These are phyloP conservation scores for Trypethelium eluteriae DNA, from an alignment of 495 filamentous ascomycete species.

Conservation along the genomic window DNA sequence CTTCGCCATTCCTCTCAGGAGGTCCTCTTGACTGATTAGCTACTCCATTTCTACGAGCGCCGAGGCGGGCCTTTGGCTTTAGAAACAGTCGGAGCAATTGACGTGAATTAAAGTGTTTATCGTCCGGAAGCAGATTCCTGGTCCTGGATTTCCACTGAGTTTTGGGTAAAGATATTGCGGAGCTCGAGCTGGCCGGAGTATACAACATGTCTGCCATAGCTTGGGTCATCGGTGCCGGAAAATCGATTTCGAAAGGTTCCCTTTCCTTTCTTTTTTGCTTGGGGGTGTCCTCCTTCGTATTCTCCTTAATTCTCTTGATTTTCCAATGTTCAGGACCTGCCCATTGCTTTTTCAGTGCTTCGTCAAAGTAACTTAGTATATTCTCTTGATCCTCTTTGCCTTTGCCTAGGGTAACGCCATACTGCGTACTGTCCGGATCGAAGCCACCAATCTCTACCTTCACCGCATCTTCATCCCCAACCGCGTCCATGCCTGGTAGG, in stretches of 20 bases:
- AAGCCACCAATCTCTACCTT: conserved; percentile 49
- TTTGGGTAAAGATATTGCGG: conserved; percentile 76
- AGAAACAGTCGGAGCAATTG: conserved; percentile 84
- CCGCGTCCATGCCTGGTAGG: conserved; percentile 41
- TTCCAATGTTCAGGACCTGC: conserved; percentile 98
- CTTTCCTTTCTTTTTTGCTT: conserved; percentile 72
- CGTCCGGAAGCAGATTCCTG: conserved; percentile 87
- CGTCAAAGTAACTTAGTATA: conserved; percentile 94
- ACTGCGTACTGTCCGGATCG: conserved; percentile 53
- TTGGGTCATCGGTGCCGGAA: conserved; percentile 61
- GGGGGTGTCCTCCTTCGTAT: conserved; percentile 50
- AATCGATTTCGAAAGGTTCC: conserved; percentile 92
- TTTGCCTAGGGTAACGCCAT: conserved; percentile 64
- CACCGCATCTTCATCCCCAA: conserved; percentile 45
- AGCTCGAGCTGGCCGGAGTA: conserved; percentile 71
- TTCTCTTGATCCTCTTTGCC: conserved; percentile 66
- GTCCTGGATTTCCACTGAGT: conserved; percentile 92
- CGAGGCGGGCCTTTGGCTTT: conserved; percentile 80
- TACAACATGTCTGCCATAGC: conserved; percentile 72
- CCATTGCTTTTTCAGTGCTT: conserved; percentile 93
- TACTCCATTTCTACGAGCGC: conserved; percentile 44
- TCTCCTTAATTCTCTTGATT: conserved; percentile 86
- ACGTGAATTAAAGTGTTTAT: conserved; percentile 95
- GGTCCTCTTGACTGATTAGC: conserved; percentile 26
- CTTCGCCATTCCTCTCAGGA: conserved; percentile 40